phyloP scores from a whole-genome alignment of 768 basidiomycete genomes.

The Termitomyces sp. region DNA sequence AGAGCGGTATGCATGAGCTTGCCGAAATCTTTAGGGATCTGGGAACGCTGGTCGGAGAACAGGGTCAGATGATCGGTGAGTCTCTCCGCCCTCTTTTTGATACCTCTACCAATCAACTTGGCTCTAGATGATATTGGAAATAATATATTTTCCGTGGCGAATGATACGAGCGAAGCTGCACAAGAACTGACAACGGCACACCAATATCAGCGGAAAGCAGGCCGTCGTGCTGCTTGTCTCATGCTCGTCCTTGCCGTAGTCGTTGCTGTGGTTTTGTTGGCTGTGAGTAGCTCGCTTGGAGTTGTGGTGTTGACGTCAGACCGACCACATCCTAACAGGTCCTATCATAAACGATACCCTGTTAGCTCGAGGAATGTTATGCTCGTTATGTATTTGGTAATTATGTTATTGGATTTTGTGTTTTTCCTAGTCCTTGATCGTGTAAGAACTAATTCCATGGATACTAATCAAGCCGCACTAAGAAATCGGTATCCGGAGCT shows the following conservation, averaged over 20 bases:
- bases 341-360: constrained; percentile 11
- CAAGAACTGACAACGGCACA: constrained; percentile 86
- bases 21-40: constrained; percentile 96
- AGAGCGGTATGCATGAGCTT: constrained; percentile 93
- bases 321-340: constrained; percentile 3
- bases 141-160: constrained; percentile 83
- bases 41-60: constrained; percentile 90
- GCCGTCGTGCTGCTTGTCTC: constrained; percentile 83
- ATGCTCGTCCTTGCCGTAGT: constrained; percentile 86
- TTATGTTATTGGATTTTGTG: constrained; percentile 4
- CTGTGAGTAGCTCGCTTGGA: constrained; percentile 50
- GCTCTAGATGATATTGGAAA: constrained; percentile 87
- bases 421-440: background rate
- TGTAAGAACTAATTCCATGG: background rate
- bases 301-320: background rate
- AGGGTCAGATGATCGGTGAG: constrained; percentile 91
- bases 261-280: constrained; percentile 80
- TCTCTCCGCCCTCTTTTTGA: constrained; percentile 5
- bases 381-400: constrained; percentile 11
- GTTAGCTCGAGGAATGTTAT: background rate
- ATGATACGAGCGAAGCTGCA: constrained; percentile 76
- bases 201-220: constrained; percentile 93
- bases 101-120: background rate
- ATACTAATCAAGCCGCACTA: background rate
- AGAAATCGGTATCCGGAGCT: background rate